Percentiles rank a stretch among this genome's conserved stretches.
Evolutionary conservation across 169 alveolate genomes (phyloP).

Genomic region (Plasmodium yoelii): DNA sequence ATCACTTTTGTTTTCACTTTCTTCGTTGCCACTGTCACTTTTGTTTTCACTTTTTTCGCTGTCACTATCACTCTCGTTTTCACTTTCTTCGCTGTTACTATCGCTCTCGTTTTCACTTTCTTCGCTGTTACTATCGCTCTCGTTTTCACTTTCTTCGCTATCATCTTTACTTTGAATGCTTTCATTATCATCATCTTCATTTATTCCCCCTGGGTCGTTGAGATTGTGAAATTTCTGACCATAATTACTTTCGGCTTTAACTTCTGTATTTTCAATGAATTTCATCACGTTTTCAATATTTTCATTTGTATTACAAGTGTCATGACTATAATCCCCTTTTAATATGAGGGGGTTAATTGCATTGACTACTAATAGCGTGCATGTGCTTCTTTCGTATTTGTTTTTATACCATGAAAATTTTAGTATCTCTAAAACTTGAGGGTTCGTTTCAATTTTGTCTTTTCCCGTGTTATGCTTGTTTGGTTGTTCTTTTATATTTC

Average conservation of each 20-base stretch:
- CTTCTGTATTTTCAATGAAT: not conserved
- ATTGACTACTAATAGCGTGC: constrained; percentile 31
- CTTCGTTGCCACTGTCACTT: not conserved
- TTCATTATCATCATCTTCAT: not conserved
- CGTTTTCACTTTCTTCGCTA: not conserved
- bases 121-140: not conserved
- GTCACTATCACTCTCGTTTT: not conserved
- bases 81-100: not conserved
- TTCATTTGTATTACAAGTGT: constrained; percentile 32
- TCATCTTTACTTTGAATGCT: not conserved
- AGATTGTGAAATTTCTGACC: not conserved
- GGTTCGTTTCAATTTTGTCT: not conserved
- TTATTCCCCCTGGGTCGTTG: not conserved
- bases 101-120: not conserved
- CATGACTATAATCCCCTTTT: constrained; percentile 28
- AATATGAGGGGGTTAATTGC: constrained; percentile 32
- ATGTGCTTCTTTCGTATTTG: not conserved
- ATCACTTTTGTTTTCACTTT: not conserved
- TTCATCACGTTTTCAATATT: constrained; percentile 37
- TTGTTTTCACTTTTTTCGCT: not conserved
- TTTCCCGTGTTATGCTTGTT: not conserved
- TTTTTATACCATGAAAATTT: constrained; percentile 55
- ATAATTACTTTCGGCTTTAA: not conserved
- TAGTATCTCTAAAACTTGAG: constrained; percentile 10
- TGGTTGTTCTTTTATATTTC: not conserved